Conservation (phyloP, 2,329 filamentous ascomycete species). For the Bimuria novae-zelandiae region DNA sequence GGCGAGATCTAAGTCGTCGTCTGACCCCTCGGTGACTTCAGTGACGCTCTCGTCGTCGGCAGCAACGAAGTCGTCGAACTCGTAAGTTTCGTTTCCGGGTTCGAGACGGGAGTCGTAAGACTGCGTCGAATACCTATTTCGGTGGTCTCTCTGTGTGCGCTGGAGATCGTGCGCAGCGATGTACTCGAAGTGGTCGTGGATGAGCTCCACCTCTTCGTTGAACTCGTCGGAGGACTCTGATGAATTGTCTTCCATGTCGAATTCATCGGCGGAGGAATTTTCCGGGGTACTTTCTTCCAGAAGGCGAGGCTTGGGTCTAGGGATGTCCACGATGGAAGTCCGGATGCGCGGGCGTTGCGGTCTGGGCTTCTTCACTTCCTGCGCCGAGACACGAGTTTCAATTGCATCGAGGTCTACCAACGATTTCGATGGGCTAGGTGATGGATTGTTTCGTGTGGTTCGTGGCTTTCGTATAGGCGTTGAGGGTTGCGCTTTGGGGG, state of each 20-base stretch:
- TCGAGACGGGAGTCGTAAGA: slow-evolving; percentile 16
- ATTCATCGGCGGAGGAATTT: background rate
- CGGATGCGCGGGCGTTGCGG: background rate
- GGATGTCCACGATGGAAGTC: background rate
- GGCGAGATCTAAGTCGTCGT: background rate
- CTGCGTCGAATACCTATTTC: background rate
- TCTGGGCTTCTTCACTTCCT: background rate
- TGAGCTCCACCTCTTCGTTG: slow-evolving; percentile 9
- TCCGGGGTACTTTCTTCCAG: background rate
- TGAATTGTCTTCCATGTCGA: slow-evolving; percentile 2
- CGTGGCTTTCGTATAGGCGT: background rate
- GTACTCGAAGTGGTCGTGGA: slow-evolving; percentile 13
- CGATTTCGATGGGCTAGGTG: background rate
- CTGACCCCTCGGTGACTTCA: background rate
- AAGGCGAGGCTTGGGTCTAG: background rate
- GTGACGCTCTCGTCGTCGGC: slow-evolving; percentile 9
- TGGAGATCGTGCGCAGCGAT: slow-evolving; percentile 3
- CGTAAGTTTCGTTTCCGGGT: slow-evolving; percentile 18
- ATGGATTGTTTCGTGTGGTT: background rate
- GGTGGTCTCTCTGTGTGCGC: background rate
- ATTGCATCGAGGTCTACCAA: background rate
- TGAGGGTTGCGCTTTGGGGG: background rate
- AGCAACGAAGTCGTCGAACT: slow-evolving; percentile 20
- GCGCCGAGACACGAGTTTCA: background rate
- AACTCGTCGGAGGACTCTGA: background rate